Conservation (phyloP, 2,329 filamentous ascomycete species). For the Pseudocercospora vitis region DNA sequence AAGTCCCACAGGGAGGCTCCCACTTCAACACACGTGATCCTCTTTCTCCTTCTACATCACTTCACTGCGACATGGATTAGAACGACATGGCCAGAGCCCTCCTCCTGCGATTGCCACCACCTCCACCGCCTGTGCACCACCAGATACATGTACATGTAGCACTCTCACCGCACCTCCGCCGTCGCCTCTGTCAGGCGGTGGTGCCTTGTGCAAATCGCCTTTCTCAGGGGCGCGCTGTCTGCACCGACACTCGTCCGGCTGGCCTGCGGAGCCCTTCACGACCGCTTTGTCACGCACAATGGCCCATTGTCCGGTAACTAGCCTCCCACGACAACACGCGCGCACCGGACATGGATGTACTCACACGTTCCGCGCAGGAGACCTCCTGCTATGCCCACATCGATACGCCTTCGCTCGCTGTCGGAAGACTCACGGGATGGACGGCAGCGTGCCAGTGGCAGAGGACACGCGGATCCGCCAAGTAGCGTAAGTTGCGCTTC, state of each 20-base stretch:
- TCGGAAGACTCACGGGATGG: slow-evolving; percentile 19
- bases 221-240: slow-evolving; percentile 17
- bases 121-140: slow-evolving; percentile 12
- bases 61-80: slow-evolving; percentile 7
- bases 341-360: slow-evolving; percentile 10
- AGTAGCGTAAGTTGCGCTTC: slow-evolving; percentile 22
- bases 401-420: slow-evolving; percentile 16
- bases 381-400: slow-evolving; percentile 1
- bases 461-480: slow-evolving; percentile 17
- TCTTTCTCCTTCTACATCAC: slow-evolving; percentile 3
- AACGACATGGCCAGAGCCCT: slow-evolving; percentile 1
- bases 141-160: too few species aligned
- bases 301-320: slow-evolving; percentile 7
- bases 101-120: slow-evolving; percentile 6
- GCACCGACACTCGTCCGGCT: slow-evolving; percentile 7
- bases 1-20: background rate
- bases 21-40: background rate
- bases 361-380: slow-evolving; percentile 8
- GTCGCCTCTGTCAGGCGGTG: background rate
- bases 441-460: slow-evolving; percentile 11
- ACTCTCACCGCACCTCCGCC: background rate
- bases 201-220: slow-evolving; percentile 4
- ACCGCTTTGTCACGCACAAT: background rate
- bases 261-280: background rate
- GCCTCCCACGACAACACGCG: slow-evolving; percentile 1